Percentiles rank a stretch among this genome's conserved stretches.
These are phyloP conservation scores for Apiospora arundinis DNA, from an alignment of 2,329 filamentous ascomycete genomes.

Conservation along the genomic window DNA sequence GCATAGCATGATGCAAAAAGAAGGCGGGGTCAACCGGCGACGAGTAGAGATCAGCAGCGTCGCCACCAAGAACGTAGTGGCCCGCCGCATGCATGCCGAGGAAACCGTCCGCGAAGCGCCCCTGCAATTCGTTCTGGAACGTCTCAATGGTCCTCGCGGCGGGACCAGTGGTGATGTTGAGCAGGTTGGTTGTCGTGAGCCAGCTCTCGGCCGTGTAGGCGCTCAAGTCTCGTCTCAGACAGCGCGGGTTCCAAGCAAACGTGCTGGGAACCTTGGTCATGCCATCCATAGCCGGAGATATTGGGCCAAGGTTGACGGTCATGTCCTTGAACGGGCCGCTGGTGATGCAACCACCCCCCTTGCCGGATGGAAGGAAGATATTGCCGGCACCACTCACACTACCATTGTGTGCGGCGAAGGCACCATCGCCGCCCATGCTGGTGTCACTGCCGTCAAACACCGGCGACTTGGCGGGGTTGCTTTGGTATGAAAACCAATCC, in stretches of 20 bases:
- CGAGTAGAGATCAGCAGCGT: conserved; percentile 31
- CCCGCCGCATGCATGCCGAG: conserved; percentile 40
- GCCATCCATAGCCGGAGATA: conserved; percentile 32
- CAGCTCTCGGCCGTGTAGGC: conserved; percentile 29
- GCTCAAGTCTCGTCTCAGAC: conserved; percentile 33
- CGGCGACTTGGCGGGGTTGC: conserved; percentile 54
- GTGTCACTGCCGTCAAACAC: conserved; percentile 62
- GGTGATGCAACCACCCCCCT: conserved; percentile 59
- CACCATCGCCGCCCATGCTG: conserved; percentile 56
- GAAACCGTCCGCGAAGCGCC: conserved; percentile 36
- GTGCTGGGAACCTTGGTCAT: conserved; percentile 11
- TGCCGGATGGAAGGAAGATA: conserved; percentile 49
- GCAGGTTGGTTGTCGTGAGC: conserved; percentile 32
- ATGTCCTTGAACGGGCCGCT: conserved; percentile 47
- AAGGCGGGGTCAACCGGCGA: conserved; percentile 36
- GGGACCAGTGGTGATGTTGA: conserved; percentile 33
- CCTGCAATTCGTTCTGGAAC: conserved; percentile 42
- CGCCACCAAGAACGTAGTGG: conserved; percentile 39
- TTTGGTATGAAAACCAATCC: conserved; percentile 56
- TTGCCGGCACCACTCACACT: conserved; percentile 31
- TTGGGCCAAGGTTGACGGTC: conserved; percentile 40
- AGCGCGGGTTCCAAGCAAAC: conserved; percentile 35
- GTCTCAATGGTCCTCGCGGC: conserved; percentile 26
- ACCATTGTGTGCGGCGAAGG: conserved; percentile 34
- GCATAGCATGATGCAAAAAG: conserved; percentile 35